These are phyloP conservation scores for Dryas integrifolia DNA, from an alignment of 331 rosid genomes.

Conservation along the genomic window DNA sequence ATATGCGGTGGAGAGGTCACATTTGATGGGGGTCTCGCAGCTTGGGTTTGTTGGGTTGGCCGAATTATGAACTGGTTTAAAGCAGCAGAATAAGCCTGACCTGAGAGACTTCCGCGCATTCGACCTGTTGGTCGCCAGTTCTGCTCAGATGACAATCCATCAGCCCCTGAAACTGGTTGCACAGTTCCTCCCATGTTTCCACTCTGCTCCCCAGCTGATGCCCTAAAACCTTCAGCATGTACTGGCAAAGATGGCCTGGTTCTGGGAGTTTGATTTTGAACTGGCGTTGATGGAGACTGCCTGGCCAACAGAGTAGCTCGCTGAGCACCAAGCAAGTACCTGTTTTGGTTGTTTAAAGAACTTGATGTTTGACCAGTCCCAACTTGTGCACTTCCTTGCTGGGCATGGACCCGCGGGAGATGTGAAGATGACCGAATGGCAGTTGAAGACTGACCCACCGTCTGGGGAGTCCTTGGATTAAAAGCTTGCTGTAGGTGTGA, in stretches of 20 bases:
- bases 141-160: slow-evolving; percentile 42
- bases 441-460: slow-evolving; percentile 27
- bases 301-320: slow-evolving; percentile 28
- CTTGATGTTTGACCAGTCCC: slow-evolving; percentile 42
- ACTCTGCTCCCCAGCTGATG: slow-evolving; percentile 41
- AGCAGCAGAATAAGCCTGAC: slow-evolving; percentile 41
- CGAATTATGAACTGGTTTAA: slow-evolving; percentile 42
- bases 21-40: slow-evolving; percentile 36
- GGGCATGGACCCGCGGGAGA: slow-evolving; percentile 29
- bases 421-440: slow-evolving; percentile 23
- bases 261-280: slow-evolving; percentile 41
- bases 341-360: slow-evolving; percentile 34
- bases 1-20: slow-evolving; percentile 24
- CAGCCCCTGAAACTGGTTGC: slow-evolving; percentile 43
- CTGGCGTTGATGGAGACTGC: slow-evolving; percentile 34
- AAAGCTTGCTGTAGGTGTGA: slow-evolving; percentile 64
- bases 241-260: slow-evolving; percentile 26
- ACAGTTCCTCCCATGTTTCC: slow-evolving; percentile 39
- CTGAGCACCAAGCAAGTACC: slow-evolving; percentile 25
- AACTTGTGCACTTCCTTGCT: slow-evolving; percentile 46
- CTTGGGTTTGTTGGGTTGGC: slow-evolving; percentile 49
- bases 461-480: slow-evolving; percentile 28
- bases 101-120: slow-evolving; percentile 86
- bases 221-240: slow-evolving; percentile 30
- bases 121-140: slow-evolving; percentile 60